Percentiles rank a stretch among this genome's conserved stretches.
phyloP scores from a whole-genome alignment of 1,139 yeast genomes.

The Pneumocystis wakefieldiae region DNA sequence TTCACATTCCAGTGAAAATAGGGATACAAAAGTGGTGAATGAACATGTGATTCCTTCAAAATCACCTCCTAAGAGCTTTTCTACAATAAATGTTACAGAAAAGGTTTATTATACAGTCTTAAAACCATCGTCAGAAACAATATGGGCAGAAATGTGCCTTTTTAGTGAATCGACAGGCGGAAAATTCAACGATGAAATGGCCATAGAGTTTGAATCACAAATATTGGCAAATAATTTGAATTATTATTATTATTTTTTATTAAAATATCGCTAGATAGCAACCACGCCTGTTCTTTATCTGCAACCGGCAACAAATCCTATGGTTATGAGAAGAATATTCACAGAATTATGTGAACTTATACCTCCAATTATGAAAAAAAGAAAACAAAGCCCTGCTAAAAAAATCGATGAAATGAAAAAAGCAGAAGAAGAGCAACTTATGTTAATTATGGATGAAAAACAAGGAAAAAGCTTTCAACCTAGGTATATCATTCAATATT shows the following conservation, averaged over 20 bases:
- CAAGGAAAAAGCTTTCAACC: constrained; percentile 11
- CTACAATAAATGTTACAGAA: constrained; percentile 7
- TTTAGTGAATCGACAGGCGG: constrained; percentile 8
- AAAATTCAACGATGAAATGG: constrained; percentile 8
- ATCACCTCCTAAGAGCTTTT: not conserved
- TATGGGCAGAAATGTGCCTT: constrained; percentile 13
- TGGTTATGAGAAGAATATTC: constrained; percentile 5
- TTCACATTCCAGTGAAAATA: not conserved
- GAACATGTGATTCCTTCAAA: not conserved
- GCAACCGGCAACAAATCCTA: constrained; percentile 9
- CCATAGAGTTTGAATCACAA: constrained; percentile 10
- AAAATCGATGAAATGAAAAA: constrained; percentile 9
- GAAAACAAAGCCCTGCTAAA: constrained; percentile 3
- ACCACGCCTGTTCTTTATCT: constrained; percentile 12
- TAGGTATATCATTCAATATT: not conserved
- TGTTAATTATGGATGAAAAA: constrained; percentile 12
- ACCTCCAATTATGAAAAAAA: constrained; percentile 6
- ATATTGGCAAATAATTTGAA: constrained; percentile 1
- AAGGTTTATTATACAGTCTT: constrained; percentile 10
- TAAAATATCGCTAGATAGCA: constrained; percentile 5
- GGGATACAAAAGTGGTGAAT: not conserved
- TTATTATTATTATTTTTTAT: not conserved
- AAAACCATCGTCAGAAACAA: constrained; percentile 12
- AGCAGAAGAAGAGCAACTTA: constrained; percentile 10
- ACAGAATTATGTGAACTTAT: constrained; percentile 6